Evolutionary conservation across 495 filamentous ascomycete species (phyloP), one percentile per base, ranked within the genome.

Genomic region (Neurospora tetrasperma): DNA sequence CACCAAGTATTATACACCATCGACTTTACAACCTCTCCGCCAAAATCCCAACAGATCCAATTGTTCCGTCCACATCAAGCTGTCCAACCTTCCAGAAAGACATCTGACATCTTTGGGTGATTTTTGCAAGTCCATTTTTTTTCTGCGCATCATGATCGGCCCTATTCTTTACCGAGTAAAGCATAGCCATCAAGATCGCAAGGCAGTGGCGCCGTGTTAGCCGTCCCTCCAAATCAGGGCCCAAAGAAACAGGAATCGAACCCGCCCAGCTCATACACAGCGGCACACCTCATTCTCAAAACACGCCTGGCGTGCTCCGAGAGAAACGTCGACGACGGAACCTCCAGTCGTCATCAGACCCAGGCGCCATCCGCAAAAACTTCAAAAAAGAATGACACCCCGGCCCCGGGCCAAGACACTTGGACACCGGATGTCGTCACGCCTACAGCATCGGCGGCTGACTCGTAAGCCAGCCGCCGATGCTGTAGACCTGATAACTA

Each of bases 191-290:
- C 54, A 66, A 35, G 23, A 8, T 35, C 54, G 54, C 27, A 66
- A 66, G 31, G 54, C 27, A 35, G 54, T 66, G 54, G 54, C 1
- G 27, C 54, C 54, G 27, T 35, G 27, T 66, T 66, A 66, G 54
- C 54, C 54, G 54, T 66, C 54, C 54, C 54, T 66, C 54, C 54
- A 66, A 35, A 66, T 27, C 35, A 66, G 54, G 54, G 54, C 54
- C 54, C 54, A 66, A 66, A 66, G 54, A 66, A 66, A 66, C 54
- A 35, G 54, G 54, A 66, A 66, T 66, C 54, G 54, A 66, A 66
- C 54, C 54, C 14, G 54, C 54, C 54, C 54, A 66, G 54, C 54
- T 35, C 46, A 59, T 66, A 66, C 54, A 66, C 54, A 66, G 27
- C 54, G 54, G 54, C 54, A 66, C 54, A 31, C 54, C 54, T 66